Evolutionary conservation across 2,329 filamentous ascomycete species (phyloP).

Genomic region (Xylaria sp.): DNA sequence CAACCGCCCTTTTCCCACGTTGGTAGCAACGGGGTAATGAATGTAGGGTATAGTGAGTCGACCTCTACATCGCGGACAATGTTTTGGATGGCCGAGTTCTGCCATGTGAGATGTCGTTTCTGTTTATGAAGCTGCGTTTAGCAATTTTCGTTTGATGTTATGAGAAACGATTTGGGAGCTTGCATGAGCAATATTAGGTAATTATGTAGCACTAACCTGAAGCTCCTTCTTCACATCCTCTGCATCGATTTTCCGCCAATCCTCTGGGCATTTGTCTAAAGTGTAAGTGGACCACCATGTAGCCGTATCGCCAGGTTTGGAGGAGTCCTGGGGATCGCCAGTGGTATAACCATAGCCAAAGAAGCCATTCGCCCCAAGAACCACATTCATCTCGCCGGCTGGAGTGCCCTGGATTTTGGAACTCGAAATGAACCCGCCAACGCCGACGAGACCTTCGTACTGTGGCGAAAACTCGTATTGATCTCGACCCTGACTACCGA

Average conservation of each 20-base stretch:
- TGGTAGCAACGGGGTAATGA: constrained; percentile 23
- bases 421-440: constrained; percentile 23
- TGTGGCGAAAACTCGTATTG: constrained; percentile 24
- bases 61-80: constrained; percentile 24
- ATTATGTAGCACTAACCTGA: constrained; percentile 8
- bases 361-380: constrained; percentile 23
- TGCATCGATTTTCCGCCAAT: constrained; percentile 26
- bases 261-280: constrained; percentile 19
- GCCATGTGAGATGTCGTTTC: constrained; percentile 23
- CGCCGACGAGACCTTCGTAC: constrained; percentile 25
- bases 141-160: neutral
- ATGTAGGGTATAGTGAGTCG: constrained; percentile 21
- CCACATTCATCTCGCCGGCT: constrained; percentile 26
- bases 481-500: constrained; percentile 15
- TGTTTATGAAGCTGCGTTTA: neutral
- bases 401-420: constrained; percentile 20
- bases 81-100: constrained; percentile 14
- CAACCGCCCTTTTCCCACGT: constrained; percentile 28
- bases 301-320: constrained; percentile 15
- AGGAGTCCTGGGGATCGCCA: constrained; percentile 13
- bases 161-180: neutral
- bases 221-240: constrained; percentile 22
- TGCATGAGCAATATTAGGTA: neutral
- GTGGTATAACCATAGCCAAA: constrained; percentile 27
- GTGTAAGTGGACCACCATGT: constrained; percentile 26